These are phyloP conservation scores for Telopea speciosissima DNA, from an alignment of 177 flowering plant species.

Conservation along the genomic window DNA sequence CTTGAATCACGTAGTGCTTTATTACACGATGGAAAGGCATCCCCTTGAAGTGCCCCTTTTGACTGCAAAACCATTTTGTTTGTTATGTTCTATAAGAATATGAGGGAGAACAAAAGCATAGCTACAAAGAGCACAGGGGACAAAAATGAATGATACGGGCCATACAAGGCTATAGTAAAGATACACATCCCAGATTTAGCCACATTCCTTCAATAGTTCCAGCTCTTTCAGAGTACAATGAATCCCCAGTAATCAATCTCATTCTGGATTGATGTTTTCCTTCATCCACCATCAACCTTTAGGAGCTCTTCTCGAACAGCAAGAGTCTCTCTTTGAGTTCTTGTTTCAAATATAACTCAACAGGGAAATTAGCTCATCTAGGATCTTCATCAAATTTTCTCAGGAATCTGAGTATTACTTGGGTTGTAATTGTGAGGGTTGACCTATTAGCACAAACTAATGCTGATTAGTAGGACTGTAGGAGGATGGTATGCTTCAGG, in stretches of 20 bases:
- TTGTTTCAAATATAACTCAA: not conserved
- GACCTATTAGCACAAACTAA: not conserved
- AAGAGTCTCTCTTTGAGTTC: not conserved
- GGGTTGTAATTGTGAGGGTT: not conserved
- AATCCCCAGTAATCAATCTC: not conserved
- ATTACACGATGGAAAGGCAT: slow-evolving; percentile 77
- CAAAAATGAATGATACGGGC: not conserved
- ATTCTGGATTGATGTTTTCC: not conserved
- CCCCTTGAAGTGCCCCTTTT: slow-evolving; percentile 83
- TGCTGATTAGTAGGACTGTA: not conserved
- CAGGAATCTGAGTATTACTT: not conserved
- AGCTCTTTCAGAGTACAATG: not conserved
- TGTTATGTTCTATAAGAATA: not conserved
- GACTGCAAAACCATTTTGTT: slow-evolving; percentile 41
- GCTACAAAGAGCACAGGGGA: not conserved
- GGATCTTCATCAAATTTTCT: not conserved
- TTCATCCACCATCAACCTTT: not conserved
- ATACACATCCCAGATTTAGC: not conserved
- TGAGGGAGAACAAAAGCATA: not conserved
- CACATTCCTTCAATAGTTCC: not conserved
- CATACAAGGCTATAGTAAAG: not conserved
- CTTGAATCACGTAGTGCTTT: slow-evolving; percentile 88
- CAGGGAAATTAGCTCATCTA: not conserved
- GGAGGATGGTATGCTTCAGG: not conserved
- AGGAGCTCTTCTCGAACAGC: not conserved